These are phyloP conservation scores for Fusarium paranaense DNA, from an alignment of 2,329 filamentous ascomycete genomes.

Conservation along the genomic window DNA sequence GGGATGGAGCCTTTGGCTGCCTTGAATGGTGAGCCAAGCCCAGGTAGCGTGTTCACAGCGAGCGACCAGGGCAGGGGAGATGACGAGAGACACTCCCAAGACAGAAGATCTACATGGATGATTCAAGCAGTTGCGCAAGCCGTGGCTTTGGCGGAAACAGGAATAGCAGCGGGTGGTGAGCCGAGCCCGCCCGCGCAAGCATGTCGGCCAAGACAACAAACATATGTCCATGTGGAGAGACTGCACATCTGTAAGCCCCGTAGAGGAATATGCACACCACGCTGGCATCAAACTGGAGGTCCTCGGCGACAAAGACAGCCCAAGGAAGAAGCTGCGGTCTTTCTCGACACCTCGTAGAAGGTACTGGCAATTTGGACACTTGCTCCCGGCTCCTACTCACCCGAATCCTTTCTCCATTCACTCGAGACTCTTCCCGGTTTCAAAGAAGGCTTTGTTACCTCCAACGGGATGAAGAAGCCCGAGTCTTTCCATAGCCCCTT, in stretches of 20 bases:
- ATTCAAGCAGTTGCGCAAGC: conserved; percentile 24
- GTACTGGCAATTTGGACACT: background rate
- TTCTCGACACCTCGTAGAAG: background rate
- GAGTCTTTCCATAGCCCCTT: background rate
- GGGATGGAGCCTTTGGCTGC: conserved; percentile 1
- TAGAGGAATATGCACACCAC: background rate
- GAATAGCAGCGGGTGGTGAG: background rate
- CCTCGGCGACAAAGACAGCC: background rate
- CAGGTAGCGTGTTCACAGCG: conserved; percentile 10
- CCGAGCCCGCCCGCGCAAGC: background rate
- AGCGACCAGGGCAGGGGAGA: conserved; percentile 17
- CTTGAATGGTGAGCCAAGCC: conserved; percentile 22
- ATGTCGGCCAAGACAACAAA: conserved; percentile 15
- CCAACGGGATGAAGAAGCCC: background rate
- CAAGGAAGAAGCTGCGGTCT: conserved; percentile 12
- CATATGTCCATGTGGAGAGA: conserved; percentile 1
- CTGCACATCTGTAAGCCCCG: background rate
- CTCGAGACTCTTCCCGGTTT: background rate
- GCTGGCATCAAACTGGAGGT: background rate
- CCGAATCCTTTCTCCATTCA: background rate
- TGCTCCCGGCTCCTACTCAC: background rate
- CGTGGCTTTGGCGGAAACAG: conserved; percentile 17
- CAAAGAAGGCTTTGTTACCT: background rate
- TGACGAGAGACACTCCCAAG: conserved; percentile 37
- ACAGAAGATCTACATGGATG: conserved; percentile 28